phyloP scores from a whole-genome alignment of 2,329 filamentous ascomycete genomes.

The Paecilomyces variotii region DNA sequence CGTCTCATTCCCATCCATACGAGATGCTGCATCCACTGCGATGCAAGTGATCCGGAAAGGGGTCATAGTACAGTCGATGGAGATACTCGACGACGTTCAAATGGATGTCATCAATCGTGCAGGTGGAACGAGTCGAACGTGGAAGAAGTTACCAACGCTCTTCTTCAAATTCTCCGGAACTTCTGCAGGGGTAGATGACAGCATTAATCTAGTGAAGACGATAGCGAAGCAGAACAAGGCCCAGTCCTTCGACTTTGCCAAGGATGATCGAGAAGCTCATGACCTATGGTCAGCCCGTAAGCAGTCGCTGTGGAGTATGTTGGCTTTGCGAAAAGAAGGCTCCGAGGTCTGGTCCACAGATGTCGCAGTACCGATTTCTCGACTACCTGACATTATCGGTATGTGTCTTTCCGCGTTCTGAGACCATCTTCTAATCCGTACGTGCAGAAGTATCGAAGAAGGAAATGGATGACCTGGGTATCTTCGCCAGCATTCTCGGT shows the following conservation, averaged over 20 bases:
- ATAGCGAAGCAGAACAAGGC: slow-evolving; percentile 57
- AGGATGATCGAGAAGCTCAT: slow-evolving; percentile 46
- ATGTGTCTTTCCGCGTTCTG: slow-evolving; percentile 9
- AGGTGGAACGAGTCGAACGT: slow-evolving; percentile 47
- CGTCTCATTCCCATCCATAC: slow-evolving; percentile 51
- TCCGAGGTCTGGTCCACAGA: slow-evolving; percentile 56
- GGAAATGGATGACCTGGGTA: slow-evolving; percentile 74
- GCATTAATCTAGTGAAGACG: slow-evolving; percentile 59
- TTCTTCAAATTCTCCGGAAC: slow-evolving; percentile 63
- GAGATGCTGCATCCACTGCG: slow-evolving; percentile 56
- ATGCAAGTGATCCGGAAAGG: slow-evolving; percentile 57
- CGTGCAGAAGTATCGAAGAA: slow-evolving; percentile 71
- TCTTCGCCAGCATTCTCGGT: slow-evolving; percentile 81
- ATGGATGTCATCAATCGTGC: slow-evolving; percentile 62
- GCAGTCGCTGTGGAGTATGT: slow-evolving; percentile 54
- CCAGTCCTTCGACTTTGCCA: slow-evolving; percentile 48
- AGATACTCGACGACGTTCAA: slow-evolving; percentile 53
- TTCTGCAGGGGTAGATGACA: slow-evolving; percentile 67
- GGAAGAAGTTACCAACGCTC: slow-evolving; percentile 33
- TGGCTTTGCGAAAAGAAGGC: slow-evolving; percentile 47
- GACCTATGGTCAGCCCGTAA: slow-evolving; percentile 55
- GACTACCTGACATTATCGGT: slow-evolving; percentile 55
- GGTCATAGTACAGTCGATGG: slow-evolving; percentile 60
- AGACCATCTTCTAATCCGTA: slow-evolving; percentile 1
- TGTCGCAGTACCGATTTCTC: slow-evolving; percentile 53